phyloP scores from a whole-genome alignment of 106 monocot species.

The Acorus gramineus region DNA sequence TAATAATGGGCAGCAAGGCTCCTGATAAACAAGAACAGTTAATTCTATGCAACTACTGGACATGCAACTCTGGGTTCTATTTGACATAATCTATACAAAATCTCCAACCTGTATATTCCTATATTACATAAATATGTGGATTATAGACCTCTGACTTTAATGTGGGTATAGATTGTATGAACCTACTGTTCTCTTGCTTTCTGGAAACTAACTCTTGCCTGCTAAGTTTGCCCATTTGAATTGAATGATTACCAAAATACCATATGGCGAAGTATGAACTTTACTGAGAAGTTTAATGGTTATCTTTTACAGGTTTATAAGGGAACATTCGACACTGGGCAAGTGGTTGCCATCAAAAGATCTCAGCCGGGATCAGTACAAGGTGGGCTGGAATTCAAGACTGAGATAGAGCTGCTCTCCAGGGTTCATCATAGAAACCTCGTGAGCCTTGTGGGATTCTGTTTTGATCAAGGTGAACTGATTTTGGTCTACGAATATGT shows the following conservation, averaged over 20 bases:
- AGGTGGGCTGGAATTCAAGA: conserved; percentile 52
- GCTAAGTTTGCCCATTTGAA: too few species aligned
- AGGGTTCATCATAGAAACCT: conserved; percentile 70
- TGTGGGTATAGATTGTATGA: neutral
- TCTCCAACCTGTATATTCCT: too few species aligned
- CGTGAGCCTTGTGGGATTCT: conserved; percentile 54
- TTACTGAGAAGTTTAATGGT: too few species aligned
- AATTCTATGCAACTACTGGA: too few species aligned
- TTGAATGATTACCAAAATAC: too few species aligned
- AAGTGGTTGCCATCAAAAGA: conserved; percentile 57
- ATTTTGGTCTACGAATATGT: conserved; percentile 67
- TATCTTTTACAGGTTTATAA: conserved; percentile 46
- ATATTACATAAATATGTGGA: too few species aligned
- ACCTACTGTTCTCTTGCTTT: neutral
- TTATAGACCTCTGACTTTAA: too few species aligned
- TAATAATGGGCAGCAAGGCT: too few species aligned
- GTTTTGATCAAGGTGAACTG: conserved; percentile 65
- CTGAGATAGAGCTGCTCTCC: conserved; percentile 54
- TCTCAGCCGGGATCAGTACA: conserved; percentile 46
- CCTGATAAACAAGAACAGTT: too few species aligned
- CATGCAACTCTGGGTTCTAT: too few species aligned
- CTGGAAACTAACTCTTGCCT: neutral
- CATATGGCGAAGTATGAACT: too few species aligned
- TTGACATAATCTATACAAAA: too few species aligned
- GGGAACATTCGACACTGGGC: conserved; percentile 33